Conservation (phyloP, 2,329 filamentous ascomycete genomes). For the Anthostomella pinea region DNA sequence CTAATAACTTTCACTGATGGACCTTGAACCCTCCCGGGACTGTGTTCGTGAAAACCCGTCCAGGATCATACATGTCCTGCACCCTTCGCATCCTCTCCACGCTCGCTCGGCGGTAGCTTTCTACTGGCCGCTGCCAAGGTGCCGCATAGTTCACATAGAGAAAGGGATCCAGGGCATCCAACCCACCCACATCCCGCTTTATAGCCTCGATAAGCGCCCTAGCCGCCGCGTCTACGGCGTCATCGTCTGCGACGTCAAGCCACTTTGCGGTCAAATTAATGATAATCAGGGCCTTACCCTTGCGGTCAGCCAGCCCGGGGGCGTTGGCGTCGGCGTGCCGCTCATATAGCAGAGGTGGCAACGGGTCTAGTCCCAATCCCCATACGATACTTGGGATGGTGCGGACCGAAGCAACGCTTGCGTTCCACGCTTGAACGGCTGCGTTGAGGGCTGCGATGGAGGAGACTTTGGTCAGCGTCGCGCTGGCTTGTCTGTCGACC, state of each 20-base stretch:
- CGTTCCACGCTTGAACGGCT: neutral
- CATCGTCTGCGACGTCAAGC: neutral
- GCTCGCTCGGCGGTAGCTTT: neutral
- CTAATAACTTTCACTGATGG: neutral
- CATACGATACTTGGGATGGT: neutral
- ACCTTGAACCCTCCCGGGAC: constrained; percentile 1
- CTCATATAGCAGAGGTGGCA: constrained; percentile 1
- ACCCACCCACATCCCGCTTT: neutral
- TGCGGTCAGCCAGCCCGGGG: neutral
- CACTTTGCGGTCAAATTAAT: no score
- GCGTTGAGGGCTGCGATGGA: neutral
- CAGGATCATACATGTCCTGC: neutral
- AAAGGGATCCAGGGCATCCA: neutral
- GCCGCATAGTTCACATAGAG: constrained; percentile 1
- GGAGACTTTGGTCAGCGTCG: neutral
- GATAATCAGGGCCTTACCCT: constrained; percentile 1
- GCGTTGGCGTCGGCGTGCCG: neutral
- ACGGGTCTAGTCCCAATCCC: neutral
- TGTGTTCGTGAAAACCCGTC: neutral
- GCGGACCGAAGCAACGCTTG: neutral
- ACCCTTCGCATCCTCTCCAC: constrained; percentile 1
- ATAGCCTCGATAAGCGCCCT: neutral
- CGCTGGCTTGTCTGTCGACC: constrained; percentile 3
- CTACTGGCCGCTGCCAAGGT: neutral
- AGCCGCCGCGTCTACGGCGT: neutral